phyloP scores from a whole-genome alignment of 768 basidiomycete species.

The Tylopilus balloui region DNA sequence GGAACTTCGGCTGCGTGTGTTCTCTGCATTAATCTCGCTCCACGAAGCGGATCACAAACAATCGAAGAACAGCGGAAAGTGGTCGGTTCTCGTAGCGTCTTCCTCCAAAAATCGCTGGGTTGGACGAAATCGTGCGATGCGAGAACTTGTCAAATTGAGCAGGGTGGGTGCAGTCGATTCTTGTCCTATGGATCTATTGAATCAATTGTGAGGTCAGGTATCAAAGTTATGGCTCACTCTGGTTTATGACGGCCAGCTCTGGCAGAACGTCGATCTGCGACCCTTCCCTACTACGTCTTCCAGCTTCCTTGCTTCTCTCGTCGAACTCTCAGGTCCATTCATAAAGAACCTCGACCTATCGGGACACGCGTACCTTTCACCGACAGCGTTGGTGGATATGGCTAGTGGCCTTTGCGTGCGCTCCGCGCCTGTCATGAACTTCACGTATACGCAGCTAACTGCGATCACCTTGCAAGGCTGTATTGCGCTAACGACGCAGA shows the following conservation, averaged over 20 bases:
- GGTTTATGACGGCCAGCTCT: slow-evolving; percentile 84
- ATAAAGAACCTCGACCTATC: slow-evolving; percentile 55
- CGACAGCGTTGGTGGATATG: slow-evolving; percentile 49
- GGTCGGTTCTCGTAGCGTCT: slow-evolving; percentile 59
- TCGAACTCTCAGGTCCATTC: slow-evolving; percentile 58
- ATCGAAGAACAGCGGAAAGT: slow-evolving; percentile 41
- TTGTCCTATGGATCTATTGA: slow-evolving; percentile 9
- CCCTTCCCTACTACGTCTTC: slow-evolving; percentile 56
- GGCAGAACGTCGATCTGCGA: slow-evolving; percentile 60
- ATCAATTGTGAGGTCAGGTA: slow-evolving; percentile 44
- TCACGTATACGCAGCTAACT: slow-evolving; percentile 62
- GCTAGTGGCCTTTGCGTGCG: slow-evolving; percentile 51
- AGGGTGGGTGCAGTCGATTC: slow-evolving; percentile 51
- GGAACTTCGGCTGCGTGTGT: slow-evolving; percentile 62
- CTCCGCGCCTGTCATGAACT: slow-evolving; percentile 24
- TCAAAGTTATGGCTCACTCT: slow-evolving; percentile 73
- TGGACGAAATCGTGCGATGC: slow-evolving; percentile 65
- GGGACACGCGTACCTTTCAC: slow-evolving; percentile 52
- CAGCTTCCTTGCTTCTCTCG: slow-evolving; percentile 48
- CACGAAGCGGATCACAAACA: slow-evolving; percentile 57
- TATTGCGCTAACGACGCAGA: slow-evolving; percentile 53
- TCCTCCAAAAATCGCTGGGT: slow-evolving; percentile 67
- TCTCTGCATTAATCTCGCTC: slow-evolving; percentile 50
- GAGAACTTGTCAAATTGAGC: slow-evolving; percentile 75
- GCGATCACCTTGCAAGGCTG: slow-evolving; percentile 72